Evolutionary conservation across 2,329 filamentous ascomycete genomes (phyloP).

Genomic region (Ascochyta viciae-villosae): DNA sequence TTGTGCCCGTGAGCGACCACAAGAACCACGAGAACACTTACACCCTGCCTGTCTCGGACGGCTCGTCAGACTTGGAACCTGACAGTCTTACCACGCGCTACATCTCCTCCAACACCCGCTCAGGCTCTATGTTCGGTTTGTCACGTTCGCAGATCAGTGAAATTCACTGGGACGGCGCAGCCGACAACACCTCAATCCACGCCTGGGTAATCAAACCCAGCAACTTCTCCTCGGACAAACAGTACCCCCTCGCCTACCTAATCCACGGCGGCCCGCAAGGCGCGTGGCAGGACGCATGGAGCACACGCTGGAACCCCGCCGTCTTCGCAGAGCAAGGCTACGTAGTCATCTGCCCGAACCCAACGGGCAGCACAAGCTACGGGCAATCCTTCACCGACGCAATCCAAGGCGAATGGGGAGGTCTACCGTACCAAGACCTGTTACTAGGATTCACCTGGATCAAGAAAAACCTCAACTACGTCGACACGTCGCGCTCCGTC

Average conservation of each 20-base stretch:
- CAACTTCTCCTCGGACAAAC: constrained; percentile 71
- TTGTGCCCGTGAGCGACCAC: constrained; percentile 54
- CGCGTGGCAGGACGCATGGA: constrained; percentile 78
- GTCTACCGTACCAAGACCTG: constrained; percentile 82
- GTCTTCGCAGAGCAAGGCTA: constrained; percentile 89
- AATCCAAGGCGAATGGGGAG: constrained; percentile 84
- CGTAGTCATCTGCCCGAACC: constrained; percentile 81
- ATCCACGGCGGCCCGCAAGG: constrained; percentile 86
- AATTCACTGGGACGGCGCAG: constrained; percentile 72
- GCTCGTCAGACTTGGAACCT: constrained; percentile 36
- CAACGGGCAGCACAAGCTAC: constrained; percentile 83
- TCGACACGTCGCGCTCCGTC: constrained; percentile 74
- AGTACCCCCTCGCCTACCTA: constrained; percentile 79
- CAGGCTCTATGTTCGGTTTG: constrained; percentile 72
- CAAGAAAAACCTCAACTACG: constrained; percentile 67
- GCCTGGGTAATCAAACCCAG: constrained; percentile 70
- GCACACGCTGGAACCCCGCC: constrained; percentile 84
- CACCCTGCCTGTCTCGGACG: constrained; percentile 30
- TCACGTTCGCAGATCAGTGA: constrained; percentile 69
- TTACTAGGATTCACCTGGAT: constrained; percentile 80
- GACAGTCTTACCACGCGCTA: constrained; percentile 31
- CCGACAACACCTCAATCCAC: constrained; percentile 67
- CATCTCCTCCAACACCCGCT: constrained; percentile 70
- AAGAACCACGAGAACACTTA: constrained; percentile 22
- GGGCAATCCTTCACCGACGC: constrained; percentile 79